Base-by-base conservation (phyloP, 352 stramenopile species). In the Pythium brassicae region DNA sequence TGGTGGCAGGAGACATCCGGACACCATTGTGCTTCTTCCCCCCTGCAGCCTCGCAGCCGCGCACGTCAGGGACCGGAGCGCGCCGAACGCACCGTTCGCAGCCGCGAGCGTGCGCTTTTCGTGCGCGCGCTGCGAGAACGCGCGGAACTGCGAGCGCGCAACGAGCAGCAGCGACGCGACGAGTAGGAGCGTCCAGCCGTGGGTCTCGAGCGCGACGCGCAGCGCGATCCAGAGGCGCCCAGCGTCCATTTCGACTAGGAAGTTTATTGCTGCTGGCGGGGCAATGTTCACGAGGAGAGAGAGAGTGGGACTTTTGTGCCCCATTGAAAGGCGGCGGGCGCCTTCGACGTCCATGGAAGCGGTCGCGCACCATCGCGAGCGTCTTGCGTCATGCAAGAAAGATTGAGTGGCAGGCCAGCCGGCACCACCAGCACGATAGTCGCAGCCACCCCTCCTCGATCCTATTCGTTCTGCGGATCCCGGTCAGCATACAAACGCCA, bases 1-100 rank as follows among this genome's bases (percentile, higher is more conserved):
- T 44, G 9, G 17, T 22, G 17, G 14, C 37, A n/a, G 14, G 4
- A 5, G 39, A 44, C 39, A 22, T 22, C 17, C 37, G n/a, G 17
- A 39, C 10, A 39, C 14, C 10, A 39, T 17, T 8, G 9, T 35
- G 9, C 29, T 35, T 35, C 29, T 11, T 35, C 9, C 29, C 12
- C 29, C 29, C 14, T 43, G 37, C 37, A 17, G 37, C 17, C 48
- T 62, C 42, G 48, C 43, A n/a, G 11, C n/a, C n/a, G n/a, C n/a
- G n/a, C n/a, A n/a, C n/a, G n/a, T n/a, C n/a, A n/a, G n/a, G n/a
- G n/a, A n/a, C n/a, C n/a, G n/a, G n/a, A n/a, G n/a, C n/a, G n/a
- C n/a, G n/a, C n/a, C n/a, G n/a, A n/a, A 43, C 71, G 39, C 66
- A 89, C 79, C 77, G 54, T 81, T 89, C 52, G 79, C 79, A 22